A percentile compares a stretch with the other conserved stretches of the same genome.
phyloP scores from a whole-genome alignment of 2,329 filamentous ascomycete genomes.

The Parastagonospora avenae region DNA sequence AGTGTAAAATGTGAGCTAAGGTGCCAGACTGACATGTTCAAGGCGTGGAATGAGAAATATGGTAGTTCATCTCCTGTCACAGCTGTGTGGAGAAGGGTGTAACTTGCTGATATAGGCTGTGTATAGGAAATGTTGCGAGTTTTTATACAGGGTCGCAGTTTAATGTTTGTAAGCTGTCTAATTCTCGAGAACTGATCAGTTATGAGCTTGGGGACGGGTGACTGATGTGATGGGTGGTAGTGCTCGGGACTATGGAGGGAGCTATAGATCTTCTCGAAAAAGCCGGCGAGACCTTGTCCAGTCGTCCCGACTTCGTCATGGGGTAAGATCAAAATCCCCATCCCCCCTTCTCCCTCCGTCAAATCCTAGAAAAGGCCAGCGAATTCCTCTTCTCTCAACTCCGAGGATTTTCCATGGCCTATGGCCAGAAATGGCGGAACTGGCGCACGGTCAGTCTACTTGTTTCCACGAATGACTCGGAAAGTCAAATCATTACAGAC shows the following conservation, averaged over 20 bases:
- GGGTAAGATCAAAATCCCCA: constrained; percentile 7
- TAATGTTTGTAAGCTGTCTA: constrained; percentile 9
- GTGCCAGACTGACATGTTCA: no score
- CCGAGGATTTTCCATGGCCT: constrained; percentile 9
- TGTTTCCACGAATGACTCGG: constrained; percentile 5
- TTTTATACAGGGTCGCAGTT: constrained; percentile 9
- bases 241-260: constrained; percentile 9
- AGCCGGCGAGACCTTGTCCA: constrained; percentile 9
- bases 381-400: constrained; percentile 10
- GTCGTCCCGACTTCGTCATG: constrained; percentile 9
- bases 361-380: constrained; percentile 6
- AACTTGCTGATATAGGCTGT: constrained; percentile 3
- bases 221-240: constrained; percentile 8
- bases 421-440: constrained; percentile 8
- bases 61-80: constrained; percentile 6
- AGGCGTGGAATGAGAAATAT: constrained; percentile 12
- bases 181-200: constrained; percentile 5
- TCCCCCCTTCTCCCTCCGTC: neutral
- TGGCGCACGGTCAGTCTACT: constrained; percentile 7
- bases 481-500: neutral
- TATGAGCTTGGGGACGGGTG: constrained; percentile 5
- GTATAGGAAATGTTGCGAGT: constrained; percentile 9
- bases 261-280: constrained; percentile 11
- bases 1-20: no score
- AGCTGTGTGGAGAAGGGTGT: constrained; percentile 7